These are phyloP conservation scores for Afroboletus lepidellus DNA, from an alignment of 1,284 basidiomycete species.

Conservation along the genomic window DNA sequence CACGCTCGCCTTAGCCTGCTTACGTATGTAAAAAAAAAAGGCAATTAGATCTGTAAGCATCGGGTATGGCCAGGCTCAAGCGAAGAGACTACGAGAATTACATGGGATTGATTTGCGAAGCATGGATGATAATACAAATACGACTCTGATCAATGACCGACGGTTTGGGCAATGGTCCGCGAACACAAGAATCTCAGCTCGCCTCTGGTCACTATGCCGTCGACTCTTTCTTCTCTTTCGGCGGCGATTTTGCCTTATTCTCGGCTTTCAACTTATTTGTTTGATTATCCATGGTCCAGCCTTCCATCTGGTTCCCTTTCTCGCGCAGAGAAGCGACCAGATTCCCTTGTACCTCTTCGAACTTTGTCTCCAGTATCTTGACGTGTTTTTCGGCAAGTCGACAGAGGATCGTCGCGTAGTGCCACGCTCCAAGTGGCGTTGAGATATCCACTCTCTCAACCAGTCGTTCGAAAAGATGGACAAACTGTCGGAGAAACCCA, in stretches of 20 bases:
- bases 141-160: not conserved
- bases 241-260: constrained; percentile 10
- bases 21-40: too few species aligned
- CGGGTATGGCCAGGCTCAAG: too few species aligned
- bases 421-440: constrained; percentile 6
- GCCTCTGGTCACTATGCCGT: not conserved
- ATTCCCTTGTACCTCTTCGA: not conserved
- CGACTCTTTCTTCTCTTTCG: not conserved
- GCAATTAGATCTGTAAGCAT: too few species aligned
- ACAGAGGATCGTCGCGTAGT: constrained; percentile 11
- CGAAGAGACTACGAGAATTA: too few species aligned
- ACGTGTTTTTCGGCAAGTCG: constrained; percentile 11
- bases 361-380: not conserved
- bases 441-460: constrained; percentile 10
- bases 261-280: not conserved
- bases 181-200: not conserved
- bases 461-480: constrained; percentile 8
- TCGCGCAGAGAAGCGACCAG: not conserved
- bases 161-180: not conserved
- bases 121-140: too few species aligned
- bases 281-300: constrained; percentile 7
- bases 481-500: not conserved
- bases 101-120: too few species aligned
- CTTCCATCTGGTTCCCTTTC: not conserved
- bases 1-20: too few species aligned